A percentile compares a stretch with the other conserved stretches of the same genome.
Conservation (phyloP, 139 green algal species). For the Volvox reticuliferus region DNA sequence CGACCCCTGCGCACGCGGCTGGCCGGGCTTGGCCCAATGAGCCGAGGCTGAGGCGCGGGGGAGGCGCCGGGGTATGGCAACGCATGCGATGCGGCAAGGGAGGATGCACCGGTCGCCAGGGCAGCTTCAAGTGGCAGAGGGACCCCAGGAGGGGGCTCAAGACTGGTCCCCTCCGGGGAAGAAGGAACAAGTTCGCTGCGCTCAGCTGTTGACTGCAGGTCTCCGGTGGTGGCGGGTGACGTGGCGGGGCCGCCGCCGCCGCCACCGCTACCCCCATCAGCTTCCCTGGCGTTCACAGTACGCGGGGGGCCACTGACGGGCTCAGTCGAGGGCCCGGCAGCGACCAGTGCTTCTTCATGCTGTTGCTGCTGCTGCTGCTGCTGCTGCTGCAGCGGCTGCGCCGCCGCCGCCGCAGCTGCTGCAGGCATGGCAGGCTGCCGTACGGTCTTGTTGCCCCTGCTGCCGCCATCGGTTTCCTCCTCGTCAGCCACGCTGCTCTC, state of each 20-base stretch:
- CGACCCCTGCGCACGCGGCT: neutral
- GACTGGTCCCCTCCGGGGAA: too few relatives aligned
- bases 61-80: too few relatives aligned
- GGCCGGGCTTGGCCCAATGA: conserved; percentile 30
- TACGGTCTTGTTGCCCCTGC: neutral
- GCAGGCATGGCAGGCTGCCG: neutral
- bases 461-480: neutral
- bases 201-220: neutral
- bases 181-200: neutral
- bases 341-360: too few relatives aligned
- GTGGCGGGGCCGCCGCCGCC: too few relatives aligned
- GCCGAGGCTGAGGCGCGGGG: neutral
- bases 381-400: neutral
- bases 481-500: neutral
- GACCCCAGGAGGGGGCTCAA: too few relatives aligned
- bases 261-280: too few relatives aligned
- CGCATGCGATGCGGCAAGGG: too few relatives aligned
- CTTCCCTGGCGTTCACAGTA: too few relatives aligned
- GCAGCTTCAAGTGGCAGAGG: neutral
- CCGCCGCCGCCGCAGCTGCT: neutral
- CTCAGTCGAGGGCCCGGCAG: too few relatives aligned
- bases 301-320: too few relatives aligned
- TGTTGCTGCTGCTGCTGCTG: neutral
- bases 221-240: neutral
- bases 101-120: neutral